Evolutionary conservation across 257 asterid genomes (phyloP), one percentile per base, ranked within the genome.

Genomic region (Dorcoceras hygrometricum): DNA sequence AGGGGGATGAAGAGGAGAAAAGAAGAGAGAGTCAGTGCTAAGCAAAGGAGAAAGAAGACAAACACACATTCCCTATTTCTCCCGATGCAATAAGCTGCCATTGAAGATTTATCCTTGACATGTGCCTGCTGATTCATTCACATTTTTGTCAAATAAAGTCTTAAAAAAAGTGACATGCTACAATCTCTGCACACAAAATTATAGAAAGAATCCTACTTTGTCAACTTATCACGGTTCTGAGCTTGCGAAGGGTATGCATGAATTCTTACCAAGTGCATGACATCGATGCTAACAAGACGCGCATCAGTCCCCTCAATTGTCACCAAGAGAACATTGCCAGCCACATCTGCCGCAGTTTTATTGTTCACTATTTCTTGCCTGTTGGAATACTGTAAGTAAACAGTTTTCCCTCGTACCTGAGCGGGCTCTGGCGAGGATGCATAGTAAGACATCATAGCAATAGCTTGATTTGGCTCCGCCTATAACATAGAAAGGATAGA

Each of bases 81-180:
- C 98, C 89, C 85, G 84, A 83, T 73, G 95, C 90, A 89, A 82
- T 82, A 85, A 82, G 99, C 99, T 94, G 99, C 99, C 99, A 94
- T 82, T 78, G 96, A 80, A 86, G 95, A 77, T 79, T 88, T 90
- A 75, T 89, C 96, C 98, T 89, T 94, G 93, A 82, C 92, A 88
- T 74, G 82, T 83, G 84, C 99, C 99, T 94, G 98, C 98, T 89
- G 94, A 94, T 94, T 81, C 95, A 94, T 87, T 81, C 86, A 86
- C 83, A 82, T 89, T 80, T 82, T 80, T 81, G 96, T 94, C 95
- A 94, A 90, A 88, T 73, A 84, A 71, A 75, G 77, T 81, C 91
- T 86, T 80, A 75, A 76, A 74, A n/a, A 75, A 80, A 82, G 78
- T 73, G 82, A 73, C 87, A 81, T 72, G 69, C 87, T 72, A 87